phyloP scores from a whole-genome alignment of 805 yeast species.

The Nakazawaea pomicola region DNA sequence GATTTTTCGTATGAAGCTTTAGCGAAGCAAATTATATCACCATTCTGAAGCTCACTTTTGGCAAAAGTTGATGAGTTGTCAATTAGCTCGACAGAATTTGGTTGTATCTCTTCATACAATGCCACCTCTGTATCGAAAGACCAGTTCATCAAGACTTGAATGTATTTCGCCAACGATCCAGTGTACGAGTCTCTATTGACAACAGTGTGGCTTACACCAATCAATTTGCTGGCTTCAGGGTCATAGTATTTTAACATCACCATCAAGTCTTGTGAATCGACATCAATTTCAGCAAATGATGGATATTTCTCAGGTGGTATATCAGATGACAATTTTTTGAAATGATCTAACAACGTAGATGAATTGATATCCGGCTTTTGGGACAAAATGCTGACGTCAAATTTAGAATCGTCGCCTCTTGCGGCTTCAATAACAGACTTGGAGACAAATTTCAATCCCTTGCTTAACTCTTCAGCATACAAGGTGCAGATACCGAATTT shows the following conservation, averaged over 20 bases:
- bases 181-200: conserved; percentile 46
- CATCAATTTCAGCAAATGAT: conserved; percentile 20
- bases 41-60: conserved; percentile 55
- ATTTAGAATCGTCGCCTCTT: background rate
- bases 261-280: conserved; percentile 26
- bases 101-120: conserved; percentile 59
- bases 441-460: conserved; percentile 32
- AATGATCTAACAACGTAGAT: conserved; percentile 13
- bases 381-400: conserved; percentile 7
- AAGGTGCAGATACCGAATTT: conserved; percentile 44
- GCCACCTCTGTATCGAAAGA: conserved; percentile 28
- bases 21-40: conserved; percentile 54
- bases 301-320: conserved; percentile 12
- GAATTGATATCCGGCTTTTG: conserved; percentile 17
- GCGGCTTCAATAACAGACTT: conserved; percentile 15
- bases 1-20: conserved; percentile 15
- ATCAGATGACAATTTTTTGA: background rate
- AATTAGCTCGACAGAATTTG: conserved; percentile 43
- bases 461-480: conserved; percentile 58
- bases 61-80: conserved; percentile 38
- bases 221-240: conserved; percentile 41
- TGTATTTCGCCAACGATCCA: conserved; percentile 31
- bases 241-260: conserved; percentile 68
- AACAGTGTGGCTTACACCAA: conserved; percentile 59
- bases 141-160: conserved; percentile 38